Evolutionary conservation across 2,329 filamentous ascomycete genomes (phyloP), one percentile per base, ranked within the genome.

Genomic region (Parascedosporium putredinis): DNA sequence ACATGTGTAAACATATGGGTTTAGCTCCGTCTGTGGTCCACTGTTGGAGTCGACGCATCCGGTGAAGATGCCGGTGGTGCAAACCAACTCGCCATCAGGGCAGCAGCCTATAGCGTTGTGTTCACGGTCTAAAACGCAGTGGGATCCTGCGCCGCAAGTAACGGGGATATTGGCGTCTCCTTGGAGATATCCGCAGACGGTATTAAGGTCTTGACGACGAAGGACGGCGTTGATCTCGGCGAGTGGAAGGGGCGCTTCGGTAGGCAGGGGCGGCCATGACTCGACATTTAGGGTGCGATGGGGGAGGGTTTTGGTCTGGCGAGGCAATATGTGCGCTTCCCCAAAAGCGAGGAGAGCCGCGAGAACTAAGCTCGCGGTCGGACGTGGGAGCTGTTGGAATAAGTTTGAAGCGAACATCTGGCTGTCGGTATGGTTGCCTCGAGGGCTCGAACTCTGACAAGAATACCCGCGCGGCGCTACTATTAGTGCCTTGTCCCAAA

Each of bases 151-250:
- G 24, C 68, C 71, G 58, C 78, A 81, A 33, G 77, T 81, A 34
- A 77, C 78, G 2, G 76, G 74, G 25, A 79, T 61, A 22, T 63
- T 61, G 1, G 70, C 60, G 54, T 79, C 60, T 20, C 75, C 77
- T 53, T 70, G 72, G 57, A 81, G 68, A 60, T 72, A 81, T 38
- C 78, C 78, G 56, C 78, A 81, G 50, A 81, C 59, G 14, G 76
- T 80, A 60, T 78, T 77, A 48, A 64, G 22, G 22, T 25, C 38
- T 18, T 50, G 48, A 10, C 42, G 48, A 14, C 36, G 38, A 27
- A 50, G 27, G 25, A 45, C 25, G 25, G 96, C 62, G 64, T 95
- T 29, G 89, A 88, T 0, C 69, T 95, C 1, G 86, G 96, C 60
- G 84, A 85, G 62, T 89, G 89, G 22, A 84, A 79, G 65, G 79